These are phyloP conservation scores for Suillus tomentosus DNA, from an alignment of 768 basidiomycete genomes.

Conservation along the genomic window DNA sequence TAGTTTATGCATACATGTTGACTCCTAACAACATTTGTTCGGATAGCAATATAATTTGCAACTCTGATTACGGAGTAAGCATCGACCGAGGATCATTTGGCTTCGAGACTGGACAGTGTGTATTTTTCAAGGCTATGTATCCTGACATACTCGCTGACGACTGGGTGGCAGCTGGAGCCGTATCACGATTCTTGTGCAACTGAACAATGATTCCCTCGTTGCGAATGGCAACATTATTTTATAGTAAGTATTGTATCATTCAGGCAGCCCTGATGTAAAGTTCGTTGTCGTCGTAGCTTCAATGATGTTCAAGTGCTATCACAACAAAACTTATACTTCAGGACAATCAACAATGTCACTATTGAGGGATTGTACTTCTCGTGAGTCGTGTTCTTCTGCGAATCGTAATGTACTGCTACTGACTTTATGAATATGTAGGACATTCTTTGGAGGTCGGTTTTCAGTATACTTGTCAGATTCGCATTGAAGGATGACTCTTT, in stretches of 20 bases:
- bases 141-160: constrained; percentile 8
- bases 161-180: constrained; percentile 59
- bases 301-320: constrained; percentile 66
- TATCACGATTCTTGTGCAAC: constrained; percentile 72
- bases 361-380: constrained; percentile 81
- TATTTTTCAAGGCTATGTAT: constrained; percentile 16
- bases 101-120: constrained; percentile 66
- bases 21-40: constrained; percentile 61
- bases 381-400: constrained; percentile 39
- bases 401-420: constrained; percentile 7
- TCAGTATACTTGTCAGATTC: not conserved
- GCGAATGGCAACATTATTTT: constrained; percentile 77
- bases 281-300: constrained; percentile 43
- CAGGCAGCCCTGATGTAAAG: not conserved
- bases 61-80: constrained; percentile 77
- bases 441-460: constrained; percentile 75
- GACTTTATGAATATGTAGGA: constrained; percentile 40
- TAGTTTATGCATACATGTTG: constrained; percentile 84
- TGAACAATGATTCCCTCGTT: constrained; percentile 66
- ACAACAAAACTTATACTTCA: constrained; percentile 64
- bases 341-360: constrained; percentile 50
- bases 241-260: constrained; percentile 49
- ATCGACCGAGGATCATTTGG: constrained; percentile 66
- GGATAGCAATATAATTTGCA: constrained; percentile 59
- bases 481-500: constrained; percentile 16